A percentile compares a stretch with the other conserved stretches of the same genome.
phyloP scores from a whole-genome alignment of 1,139 yeast species.

The Saccharomyces hybrid region DNA sequence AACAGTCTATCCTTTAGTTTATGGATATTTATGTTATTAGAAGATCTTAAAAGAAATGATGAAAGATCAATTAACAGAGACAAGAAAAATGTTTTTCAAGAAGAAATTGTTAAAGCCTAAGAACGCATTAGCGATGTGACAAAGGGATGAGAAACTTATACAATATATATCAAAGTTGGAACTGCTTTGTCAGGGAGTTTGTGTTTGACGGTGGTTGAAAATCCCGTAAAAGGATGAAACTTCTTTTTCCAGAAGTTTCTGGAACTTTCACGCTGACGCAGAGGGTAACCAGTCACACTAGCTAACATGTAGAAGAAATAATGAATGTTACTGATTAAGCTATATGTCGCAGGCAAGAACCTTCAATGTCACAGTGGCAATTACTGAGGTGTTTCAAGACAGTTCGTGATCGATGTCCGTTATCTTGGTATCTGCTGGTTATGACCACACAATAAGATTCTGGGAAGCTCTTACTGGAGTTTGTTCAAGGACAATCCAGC shows the following conservation, averaged over 20 bases:
- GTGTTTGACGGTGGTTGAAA: background rate
- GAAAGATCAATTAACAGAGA: background rate
- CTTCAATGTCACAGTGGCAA: too few species aligned
- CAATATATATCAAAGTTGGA: background rate
- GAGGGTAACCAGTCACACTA: background rate
- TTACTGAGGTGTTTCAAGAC: too few species aligned
- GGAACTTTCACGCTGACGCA: conserved; percentile 8
- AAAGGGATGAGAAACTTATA: background rate
- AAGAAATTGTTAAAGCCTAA: background rate
- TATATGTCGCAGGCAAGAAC: background rate
- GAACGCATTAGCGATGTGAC: background rate
- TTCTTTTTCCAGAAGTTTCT: conserved; percentile 6
- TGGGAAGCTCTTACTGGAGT: conserved; percentile 99
- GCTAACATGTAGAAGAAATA: background rate
- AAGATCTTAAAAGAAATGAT: background rate
- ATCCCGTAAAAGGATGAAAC: conserved; percentile 6
- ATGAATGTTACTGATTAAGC: background rate
- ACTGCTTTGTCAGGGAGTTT: background rate
- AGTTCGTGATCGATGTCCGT: conserved; percentile 57
- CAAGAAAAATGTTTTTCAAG: background rate
- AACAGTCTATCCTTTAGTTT: background rate
- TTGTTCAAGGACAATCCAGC: conserved; percentile 90
- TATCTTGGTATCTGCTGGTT: conserved; percentile 93
- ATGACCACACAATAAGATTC: conserved; percentile 92
- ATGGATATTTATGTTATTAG: background rate